These are phyloP conservation scores for Glycyrrhiza uralensis DNA, from an alignment of 306 rosid genomes.

Conservation along the genomic window DNA sequence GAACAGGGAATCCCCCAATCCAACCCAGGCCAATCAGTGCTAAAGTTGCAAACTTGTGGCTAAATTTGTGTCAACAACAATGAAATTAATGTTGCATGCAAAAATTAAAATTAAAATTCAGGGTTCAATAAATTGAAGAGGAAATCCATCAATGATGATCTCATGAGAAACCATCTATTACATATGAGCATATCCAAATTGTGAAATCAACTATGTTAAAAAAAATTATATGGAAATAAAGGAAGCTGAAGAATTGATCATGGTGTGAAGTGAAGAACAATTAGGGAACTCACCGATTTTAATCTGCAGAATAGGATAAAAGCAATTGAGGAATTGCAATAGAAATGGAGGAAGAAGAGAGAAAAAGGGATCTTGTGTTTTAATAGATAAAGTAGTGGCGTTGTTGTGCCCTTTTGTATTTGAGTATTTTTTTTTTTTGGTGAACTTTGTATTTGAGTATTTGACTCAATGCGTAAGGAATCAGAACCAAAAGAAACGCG, in stretches of 20 bases:
- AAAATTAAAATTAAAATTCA: neutral
- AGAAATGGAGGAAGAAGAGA: neutral
- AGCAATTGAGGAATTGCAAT: neutral
- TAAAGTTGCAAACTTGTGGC: constrained; percentile 4
- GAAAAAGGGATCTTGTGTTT: constrained; percentile 13
- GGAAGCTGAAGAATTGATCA: neutral
- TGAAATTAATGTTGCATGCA: neutral
- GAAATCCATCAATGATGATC: no score
- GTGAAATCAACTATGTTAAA: neutral
- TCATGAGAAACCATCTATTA: neutral
- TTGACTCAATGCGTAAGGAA: neutral
- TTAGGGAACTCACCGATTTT: constrained; percentile 11
- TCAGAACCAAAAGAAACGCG: constrained; percentile 2
- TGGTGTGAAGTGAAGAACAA: neutral
- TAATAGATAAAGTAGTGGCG: neutral
- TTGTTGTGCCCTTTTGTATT: neutral
- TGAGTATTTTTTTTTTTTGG: no score
- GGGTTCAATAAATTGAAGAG: neutral
- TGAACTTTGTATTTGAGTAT: no score
- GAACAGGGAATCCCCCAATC: neutral
- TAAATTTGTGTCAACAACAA: neutral
- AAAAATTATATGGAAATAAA: neutral
- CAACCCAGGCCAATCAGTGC: neutral
- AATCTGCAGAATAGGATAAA: neutral
- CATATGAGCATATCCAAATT: neutral